Conservation (phyloP, 164 flowering plant genomes). For the Macadamia tetraphylla region DNA sequence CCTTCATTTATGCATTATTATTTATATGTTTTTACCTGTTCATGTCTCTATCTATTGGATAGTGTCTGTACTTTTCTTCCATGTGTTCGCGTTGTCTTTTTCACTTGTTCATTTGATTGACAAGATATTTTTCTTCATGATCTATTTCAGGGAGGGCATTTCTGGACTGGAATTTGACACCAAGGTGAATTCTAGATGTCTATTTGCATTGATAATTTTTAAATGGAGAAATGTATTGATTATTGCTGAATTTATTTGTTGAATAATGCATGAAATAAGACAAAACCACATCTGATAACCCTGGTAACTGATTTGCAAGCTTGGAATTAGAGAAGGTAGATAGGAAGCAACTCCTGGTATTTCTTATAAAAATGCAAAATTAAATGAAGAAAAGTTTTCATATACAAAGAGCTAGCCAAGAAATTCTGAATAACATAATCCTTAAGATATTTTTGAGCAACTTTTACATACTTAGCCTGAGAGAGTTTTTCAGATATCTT, state of each 20-base stretch:
- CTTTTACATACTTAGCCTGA: too few species aligned
- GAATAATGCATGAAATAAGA: too few species aligned
- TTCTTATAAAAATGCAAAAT: too few species aligned
- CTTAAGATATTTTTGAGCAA: too few species aligned
- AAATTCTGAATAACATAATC: too few species aligned
- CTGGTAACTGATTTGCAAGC: too few species aligned
- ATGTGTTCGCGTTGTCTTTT: not conserved
- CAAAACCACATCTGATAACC: too few species aligned
- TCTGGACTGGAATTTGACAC: constrained; percentile 68
- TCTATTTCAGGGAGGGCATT: constrained; percentile 44
- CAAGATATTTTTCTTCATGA: not conserved
- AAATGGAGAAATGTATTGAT: not conserved
- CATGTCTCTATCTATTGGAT: not conserved
- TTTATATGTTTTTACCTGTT: not conserved
- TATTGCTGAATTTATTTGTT: not conserved
- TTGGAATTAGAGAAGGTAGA: too few species aligned
- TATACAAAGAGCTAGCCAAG: too few species aligned
- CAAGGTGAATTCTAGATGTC: constrained; percentile 41
- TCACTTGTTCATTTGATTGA: constrained; percentile 1
- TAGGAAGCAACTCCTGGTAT: too few species aligned
- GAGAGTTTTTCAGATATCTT: too few species aligned
- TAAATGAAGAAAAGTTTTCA: too few species aligned
- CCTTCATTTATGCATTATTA: not conserved
- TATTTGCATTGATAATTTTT: not conserved
- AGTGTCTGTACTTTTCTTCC: not conserved